Evolutionary conservation across 306 rosid genomes (phyloP).

Genomic region (Senna siamea): DNA sequence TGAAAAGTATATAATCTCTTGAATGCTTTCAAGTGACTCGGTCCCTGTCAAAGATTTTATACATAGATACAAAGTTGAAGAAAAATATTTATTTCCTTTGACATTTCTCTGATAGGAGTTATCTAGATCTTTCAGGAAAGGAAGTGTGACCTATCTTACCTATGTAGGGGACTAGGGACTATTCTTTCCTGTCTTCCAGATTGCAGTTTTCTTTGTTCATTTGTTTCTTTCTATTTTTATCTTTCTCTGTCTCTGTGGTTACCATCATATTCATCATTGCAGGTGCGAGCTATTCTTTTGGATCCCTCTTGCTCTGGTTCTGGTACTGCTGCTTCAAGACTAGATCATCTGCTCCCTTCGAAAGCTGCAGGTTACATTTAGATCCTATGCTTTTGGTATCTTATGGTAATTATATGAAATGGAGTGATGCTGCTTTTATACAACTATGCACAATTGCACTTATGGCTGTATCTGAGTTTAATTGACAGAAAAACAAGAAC

Average conservation of each 20-base stretch:
- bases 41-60: neutral
- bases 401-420: conserved; percentile 11
- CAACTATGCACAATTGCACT: neutral
- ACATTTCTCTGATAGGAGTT: conserved; percentile 6
- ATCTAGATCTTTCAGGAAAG: neutral
- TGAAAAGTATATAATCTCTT: conserved; percentile 7
- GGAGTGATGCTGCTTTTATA: neutral
- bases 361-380: conserved; percentile 58
- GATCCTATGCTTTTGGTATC: neutral
- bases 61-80: neutral
- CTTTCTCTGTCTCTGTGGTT: neutral
- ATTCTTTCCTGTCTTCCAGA: conserved; percentile 1
- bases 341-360: conserved; percentile 91
- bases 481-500: neutral
- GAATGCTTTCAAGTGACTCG: conserved; percentile 15
- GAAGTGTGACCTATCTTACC: neutral
- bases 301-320: conserved; percentile 82
- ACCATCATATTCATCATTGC: conserved; percentile 29
- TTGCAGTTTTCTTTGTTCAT: neutral
- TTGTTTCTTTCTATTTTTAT: neutral
- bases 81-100: neutral
- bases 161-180: neutral
- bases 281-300: conserved; percentile 81
- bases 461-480: neutral
- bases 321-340: conserved; percentile 74